These are phyloP conservation scores for Colletotrichum melonis DNA, from an alignment of 2,329 filamentous ascomycete species.

Conservation along the genomic window DNA sequence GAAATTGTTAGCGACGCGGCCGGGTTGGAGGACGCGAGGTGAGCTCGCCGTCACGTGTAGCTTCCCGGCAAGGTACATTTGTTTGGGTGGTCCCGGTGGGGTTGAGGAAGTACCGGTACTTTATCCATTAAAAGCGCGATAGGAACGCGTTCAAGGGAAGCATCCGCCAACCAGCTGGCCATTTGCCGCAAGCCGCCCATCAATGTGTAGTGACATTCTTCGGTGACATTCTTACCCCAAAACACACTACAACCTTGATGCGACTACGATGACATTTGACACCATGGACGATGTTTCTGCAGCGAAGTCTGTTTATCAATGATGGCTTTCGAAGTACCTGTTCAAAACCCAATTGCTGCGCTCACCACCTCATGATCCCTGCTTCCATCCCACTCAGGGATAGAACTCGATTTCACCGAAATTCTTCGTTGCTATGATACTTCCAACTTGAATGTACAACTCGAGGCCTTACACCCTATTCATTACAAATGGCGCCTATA, in stretches of 20 bases:
- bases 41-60: constrained; percentile 21
- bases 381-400: neutral
- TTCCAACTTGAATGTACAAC: neutral
- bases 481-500: neutral
- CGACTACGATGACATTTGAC: neutral
- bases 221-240: neutral
- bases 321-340: neutral
- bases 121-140: neutral
- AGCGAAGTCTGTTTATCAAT: neutral
- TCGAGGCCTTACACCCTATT: neutral
- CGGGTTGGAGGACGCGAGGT: constrained; percentile 7
- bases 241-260: constrained; percentile 1
- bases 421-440: neutral
- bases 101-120: neutral
- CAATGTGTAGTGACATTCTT: neutral
- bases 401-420: no score
- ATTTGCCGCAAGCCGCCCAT: neutral
- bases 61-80: neutral
- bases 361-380: neutral
- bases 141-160: constrained; percentile 2
- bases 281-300: neutral
- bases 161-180: neutral
- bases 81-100: rapidly evolving
- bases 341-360: neutral
- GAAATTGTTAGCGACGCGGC: constrained; percentile 21